Conservation (phyloP, 352 stramenopile genomes). For the Phytopythium cucurbitacearum region DNA sequence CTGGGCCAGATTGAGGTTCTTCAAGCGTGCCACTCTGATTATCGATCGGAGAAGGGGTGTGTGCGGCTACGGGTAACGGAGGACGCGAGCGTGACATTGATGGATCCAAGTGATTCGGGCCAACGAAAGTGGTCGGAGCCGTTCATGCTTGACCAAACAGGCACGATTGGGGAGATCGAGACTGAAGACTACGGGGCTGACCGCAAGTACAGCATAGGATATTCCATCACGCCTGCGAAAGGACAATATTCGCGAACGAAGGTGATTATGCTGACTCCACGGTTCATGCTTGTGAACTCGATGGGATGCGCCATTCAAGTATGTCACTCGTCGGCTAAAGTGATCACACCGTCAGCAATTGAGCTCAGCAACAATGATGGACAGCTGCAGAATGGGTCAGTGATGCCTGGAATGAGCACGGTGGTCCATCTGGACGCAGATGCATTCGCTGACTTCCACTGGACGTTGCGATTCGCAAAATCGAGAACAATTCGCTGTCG, state of each 20-base stretch:
- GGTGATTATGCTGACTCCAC: conserved; percentile 82
- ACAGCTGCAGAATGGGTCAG: conserved; percentile 35
- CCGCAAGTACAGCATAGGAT: conserved; percentile 76
- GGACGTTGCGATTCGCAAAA: conserved; percentile 64
- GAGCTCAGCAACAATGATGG: conserved; percentile 20
- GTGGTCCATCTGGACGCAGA: conserved; percentile 64
- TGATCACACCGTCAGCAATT: conserved; percentile 35
- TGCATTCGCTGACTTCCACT: conserved; percentile 82
- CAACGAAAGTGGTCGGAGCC: conserved; percentile 74
- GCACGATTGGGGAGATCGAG: conserved; percentile 73
- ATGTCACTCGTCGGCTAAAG: conserved; percentile 74
- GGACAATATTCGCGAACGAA: conserved; percentile 82
- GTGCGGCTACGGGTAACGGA: conserved; percentile 76
- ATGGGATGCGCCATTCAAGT: conserved; percentile 66
- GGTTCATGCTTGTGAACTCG: conserved; percentile 84
- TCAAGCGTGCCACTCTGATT: conserved; percentile 78
- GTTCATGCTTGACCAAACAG: conserved; percentile 68
- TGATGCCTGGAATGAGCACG: conserved; percentile 66
- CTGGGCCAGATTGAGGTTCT: conserved; percentile 72
- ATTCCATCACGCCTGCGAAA: conserved; percentile 72
- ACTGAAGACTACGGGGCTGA: conserved; percentile 54
- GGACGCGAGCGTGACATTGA: conserved; percentile 18
- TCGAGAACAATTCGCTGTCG: conserved; percentile 77
- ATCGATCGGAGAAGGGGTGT: conserved; percentile 54
- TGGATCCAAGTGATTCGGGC: conserved; percentile 34